Percentiles rank a stretch among this genome's conserved stretches.
Evolutionary conservation across 2,329 filamentous ascomycete species (phyloP).

Genomic region (Sporothrix curviconia): DNA sequence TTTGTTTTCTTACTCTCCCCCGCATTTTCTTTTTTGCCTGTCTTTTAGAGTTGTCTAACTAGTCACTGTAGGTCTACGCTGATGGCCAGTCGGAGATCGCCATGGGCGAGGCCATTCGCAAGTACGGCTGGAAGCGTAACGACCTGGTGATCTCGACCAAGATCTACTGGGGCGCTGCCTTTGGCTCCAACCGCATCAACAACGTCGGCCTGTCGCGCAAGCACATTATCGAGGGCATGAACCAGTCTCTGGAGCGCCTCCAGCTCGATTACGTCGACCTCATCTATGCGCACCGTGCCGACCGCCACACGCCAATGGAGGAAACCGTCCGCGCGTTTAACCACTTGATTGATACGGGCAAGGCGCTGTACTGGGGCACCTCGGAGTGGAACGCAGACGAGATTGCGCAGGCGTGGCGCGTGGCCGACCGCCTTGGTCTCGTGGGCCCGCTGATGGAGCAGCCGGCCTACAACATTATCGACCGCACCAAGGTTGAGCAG

Average conservation of each 20-base stretch:
- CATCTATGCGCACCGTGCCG: constrained; percentile 56
- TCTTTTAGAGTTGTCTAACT: neutral
- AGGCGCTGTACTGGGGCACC: constrained; percentile 67
- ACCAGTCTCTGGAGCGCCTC: constrained; percentile 51
- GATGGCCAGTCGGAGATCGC: constrained; percentile 58
- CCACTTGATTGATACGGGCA: constrained; percentile 52
- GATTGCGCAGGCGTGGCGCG: constrained; percentile 56
- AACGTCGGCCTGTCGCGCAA: constrained; percentile 44
- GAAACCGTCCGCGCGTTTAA: constrained; percentile 52
- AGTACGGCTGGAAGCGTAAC: constrained; percentile 54
- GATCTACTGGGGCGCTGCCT: constrained; percentile 58
- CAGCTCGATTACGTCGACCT: constrained; percentile 61
- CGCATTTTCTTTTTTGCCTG: neutral
- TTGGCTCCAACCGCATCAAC: constrained; percentile 51
- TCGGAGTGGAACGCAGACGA: constrained; percentile 64
- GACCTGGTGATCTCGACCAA: constrained; percentile 55
- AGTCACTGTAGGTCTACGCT: constrained; percentile 37
- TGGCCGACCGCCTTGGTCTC: constrained; percentile 52
- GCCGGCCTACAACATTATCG: constrained; percentile 60
- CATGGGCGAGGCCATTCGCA: constrained; percentile 56
- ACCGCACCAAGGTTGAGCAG: constrained; percentile 43
- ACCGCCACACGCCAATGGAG: constrained; percentile 52
- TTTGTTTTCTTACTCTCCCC: neutral
- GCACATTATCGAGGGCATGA: constrained; percentile 50
- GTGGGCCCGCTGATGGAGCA: constrained; percentile 62